Evolutionary conservation across 768 basidiomycete species (phyloP).

Genomic region (Pulveroboletus sp.): DNA sequence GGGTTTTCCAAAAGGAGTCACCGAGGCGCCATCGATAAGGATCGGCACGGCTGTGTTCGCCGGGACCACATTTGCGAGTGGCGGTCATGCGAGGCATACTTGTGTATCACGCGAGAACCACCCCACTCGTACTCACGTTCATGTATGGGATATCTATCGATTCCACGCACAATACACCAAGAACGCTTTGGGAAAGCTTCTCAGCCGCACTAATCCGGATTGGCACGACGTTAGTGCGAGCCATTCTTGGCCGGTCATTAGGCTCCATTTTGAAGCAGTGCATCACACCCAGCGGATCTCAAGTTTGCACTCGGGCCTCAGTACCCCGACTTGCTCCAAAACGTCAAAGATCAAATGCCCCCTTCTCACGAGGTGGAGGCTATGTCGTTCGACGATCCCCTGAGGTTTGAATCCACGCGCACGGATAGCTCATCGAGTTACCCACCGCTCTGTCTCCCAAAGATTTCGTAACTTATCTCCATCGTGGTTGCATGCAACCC

Average conservation of each 20-base stretch:
- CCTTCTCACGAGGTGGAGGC: slow-evolving; percentile 8
- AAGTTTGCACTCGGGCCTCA: slow-evolving; percentile 17
- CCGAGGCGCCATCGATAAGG: slow-evolving; percentile 33
- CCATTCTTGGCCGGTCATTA: slow-evolving; percentile 18
- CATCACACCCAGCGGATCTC: slow-evolving; percentile 18
- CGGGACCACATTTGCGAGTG: slow-evolving; percentile 12
- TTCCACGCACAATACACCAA: slow-evolving; percentile 6
- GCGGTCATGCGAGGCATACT: slow-evolving; percentile 13
- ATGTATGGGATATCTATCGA: slow-evolving; percentile 14
- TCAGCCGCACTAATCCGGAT: slow-evolving; percentile 26
- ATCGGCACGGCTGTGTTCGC: slow-evolving; percentile 8
- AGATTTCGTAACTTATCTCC: slow-evolving; percentile 17
- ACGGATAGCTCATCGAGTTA: slow-evolving; percentile 5
- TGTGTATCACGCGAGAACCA: slow-evolving; percentile 15
- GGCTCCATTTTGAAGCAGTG: slow-evolving; percentile 12
- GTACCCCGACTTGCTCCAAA: slow-evolving; percentile 17
- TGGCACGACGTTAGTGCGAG: slow-evolving; percentile 18
- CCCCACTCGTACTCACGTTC: slow-evolving; percentile 19
- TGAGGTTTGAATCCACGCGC: slow-evolving; percentile 7
- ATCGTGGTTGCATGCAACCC: slow-evolving; percentile 11
- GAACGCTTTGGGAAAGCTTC: slow-evolving; percentile 15
- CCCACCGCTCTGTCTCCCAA: slow-evolving; percentile 10
- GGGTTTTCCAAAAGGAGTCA: slow-evolving; percentile 13
- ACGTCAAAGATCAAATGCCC: slow-evolving; percentile 19
- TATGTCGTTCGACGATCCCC: slow-evolving; percentile 13